These are phyloP conservation scores for Saposhnikovia divaricata DNA, from an alignment of 129 eudicot species.

Conservation along the genomic window DNA sequence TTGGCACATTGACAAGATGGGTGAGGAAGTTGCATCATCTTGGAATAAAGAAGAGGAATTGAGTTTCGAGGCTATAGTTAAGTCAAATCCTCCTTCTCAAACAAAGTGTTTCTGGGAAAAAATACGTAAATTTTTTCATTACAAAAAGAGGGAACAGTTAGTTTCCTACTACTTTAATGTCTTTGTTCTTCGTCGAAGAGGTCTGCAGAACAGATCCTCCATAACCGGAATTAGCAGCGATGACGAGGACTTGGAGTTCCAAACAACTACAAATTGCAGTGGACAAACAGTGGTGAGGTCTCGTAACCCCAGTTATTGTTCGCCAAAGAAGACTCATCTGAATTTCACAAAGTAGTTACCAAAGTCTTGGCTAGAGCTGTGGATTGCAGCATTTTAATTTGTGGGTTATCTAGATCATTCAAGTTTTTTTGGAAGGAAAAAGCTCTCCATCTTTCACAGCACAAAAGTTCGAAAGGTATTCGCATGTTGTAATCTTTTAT, in stretches of 20 bases:
- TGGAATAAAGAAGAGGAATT: slow-evolving; percentile 59
- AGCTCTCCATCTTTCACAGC: not conserved
- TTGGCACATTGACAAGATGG: slow-evolving; percentile 63
- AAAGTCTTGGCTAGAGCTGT: slow-evolving; percentile 6
- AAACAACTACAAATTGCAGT: slow-evolving; percentile 19
- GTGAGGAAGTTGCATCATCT: slow-evolving; percentile 48
- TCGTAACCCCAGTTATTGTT: slow-evolving; percentile 41
- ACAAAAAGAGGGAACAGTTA: slow-evolving; percentile 36
- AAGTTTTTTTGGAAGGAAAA: too few species aligned
- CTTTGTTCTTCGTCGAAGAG: slow-evolving; percentile 57
- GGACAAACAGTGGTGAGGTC: slow-evolving; percentile 20
- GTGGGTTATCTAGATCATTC: not conserved
- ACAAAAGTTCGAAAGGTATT: not conserved
- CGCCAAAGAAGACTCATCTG: slow-evolving; percentile 51
- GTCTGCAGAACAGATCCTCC: slow-evolving; percentile 53
- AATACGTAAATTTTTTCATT: slow-evolving; percentile 30
- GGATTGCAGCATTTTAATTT: not conserved
- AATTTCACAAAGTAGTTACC: slow-evolving; percentile 16
- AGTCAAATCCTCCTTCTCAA: slow-evolving; percentile 37
- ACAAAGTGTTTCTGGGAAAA: slow-evolving; percentile 54
- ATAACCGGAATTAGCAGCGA: slow-evolving; percentile 53
- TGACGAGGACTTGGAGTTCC: slow-evolving; percentile 57
- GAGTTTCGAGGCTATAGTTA: slow-evolving; percentile 37
- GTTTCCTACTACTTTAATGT: slow-evolving; percentile 78
- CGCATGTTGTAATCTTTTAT: not conserved